Evolutionary conservation across 441 rosid species (phyloP).

Genomic region (Erodium chrysanthum): DNA sequence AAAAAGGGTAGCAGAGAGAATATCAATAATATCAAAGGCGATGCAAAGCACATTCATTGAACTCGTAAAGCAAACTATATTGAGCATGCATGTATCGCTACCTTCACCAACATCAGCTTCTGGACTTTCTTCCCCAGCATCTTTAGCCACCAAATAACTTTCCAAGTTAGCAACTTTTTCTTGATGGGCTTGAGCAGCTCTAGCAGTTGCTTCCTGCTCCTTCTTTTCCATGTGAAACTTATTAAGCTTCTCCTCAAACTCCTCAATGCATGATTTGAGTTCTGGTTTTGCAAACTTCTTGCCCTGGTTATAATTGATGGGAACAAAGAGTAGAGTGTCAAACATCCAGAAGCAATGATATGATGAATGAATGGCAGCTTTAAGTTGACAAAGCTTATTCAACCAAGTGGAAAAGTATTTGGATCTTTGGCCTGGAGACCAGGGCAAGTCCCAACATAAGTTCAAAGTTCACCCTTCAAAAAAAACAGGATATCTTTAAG

Average conservation of each 20-base stretch:
- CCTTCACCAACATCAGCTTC: constrained; percentile 38
- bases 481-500: background rate
- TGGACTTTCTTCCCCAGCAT: background rate
- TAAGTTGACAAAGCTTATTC: too few species aligned
- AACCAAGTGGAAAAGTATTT: too few species aligned
- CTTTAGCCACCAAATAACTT: constrained; percentile 21
- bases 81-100: constrained; percentile 9
- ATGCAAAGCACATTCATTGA: constrained; percentile 7
- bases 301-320: constrained; percentile 39
- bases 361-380: background rate
- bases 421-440: too few species aligned
- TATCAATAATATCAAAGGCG: background rate
- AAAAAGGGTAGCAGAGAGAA: background rate
- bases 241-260: constrained; percentile 88
- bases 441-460: constrained; percentile 8
- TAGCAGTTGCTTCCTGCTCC: constrained; percentile 88
- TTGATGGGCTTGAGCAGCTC: constrained; percentile 72
- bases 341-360: constrained; percentile 11
- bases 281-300: constrained; percentile 97
- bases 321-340: constrained; percentile 3
- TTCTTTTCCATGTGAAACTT: constrained; percentile 82
- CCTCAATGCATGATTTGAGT: constrained; percentile 77
- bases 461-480: background rate
- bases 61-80: background rate
- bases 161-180: constrained; percentile 48